A percentile compares a stretch with the other conserved stretches of the same genome.
Evolutionary conservation across 2,329 filamentous ascomycete genomes (phyloP).

Genomic region (Cordyceps cateniannulata): DNA sequence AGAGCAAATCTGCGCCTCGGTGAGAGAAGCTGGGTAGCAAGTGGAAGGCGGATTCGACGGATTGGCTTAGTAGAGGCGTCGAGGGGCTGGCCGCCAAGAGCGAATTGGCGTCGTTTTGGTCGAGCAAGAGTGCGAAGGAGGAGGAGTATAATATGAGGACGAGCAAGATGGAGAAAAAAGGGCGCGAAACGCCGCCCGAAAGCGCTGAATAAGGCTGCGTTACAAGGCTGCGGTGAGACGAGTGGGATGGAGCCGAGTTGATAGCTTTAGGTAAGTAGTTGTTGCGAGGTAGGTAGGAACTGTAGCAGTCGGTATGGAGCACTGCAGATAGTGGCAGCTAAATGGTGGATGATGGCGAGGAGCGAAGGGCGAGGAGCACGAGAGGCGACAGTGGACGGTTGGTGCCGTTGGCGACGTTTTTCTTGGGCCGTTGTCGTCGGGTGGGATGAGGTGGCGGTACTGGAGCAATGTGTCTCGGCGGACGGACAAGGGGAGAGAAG

Average conservation of each 20-base stretch:
- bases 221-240: slow-evolving; percentile 7
- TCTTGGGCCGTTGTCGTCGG: background rate
- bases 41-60: too few relatives aligned
- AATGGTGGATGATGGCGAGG: background rate
- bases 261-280: background rate
- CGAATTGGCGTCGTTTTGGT: background rate
- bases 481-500: background rate
- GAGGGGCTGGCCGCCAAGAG: background rate
- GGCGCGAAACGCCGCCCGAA: background rate
- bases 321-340: background rate
- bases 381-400: background rate
- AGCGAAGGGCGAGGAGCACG: background rate
- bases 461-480: background rate
- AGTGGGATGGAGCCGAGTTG: background rate
- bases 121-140: background rate
- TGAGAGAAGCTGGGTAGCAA: too few relatives aligned
- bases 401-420: background rate
- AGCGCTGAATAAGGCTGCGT: slow-evolving; percentile 3
- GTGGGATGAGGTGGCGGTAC: background rate
- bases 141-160: background rate
- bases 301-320: background rate
- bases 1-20: too few relatives aligned
- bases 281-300: too few relatives aligned
- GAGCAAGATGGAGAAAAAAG: background rate
- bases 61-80: too few relatives aligned